phyloP scores from a whole-genome alignment of 257 asterid genomes.

The Penstemon eatonii region DNA sequence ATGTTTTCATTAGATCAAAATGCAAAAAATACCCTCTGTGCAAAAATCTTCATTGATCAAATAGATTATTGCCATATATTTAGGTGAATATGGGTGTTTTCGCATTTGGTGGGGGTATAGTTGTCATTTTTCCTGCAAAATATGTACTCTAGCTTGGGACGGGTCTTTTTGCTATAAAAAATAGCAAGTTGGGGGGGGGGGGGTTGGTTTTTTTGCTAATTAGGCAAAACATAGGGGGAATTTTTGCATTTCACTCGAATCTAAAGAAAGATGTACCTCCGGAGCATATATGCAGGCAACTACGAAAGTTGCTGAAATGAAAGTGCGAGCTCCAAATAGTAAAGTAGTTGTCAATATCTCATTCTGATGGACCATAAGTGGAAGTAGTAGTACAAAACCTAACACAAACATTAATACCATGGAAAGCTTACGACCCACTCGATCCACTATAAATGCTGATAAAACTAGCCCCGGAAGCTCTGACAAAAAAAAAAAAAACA shows the following conservation, averaged over 20 bases:
- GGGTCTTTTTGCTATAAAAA: too few relatives aligned
- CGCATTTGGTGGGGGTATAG: too few relatives aligned
- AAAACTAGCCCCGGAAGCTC: constrained; percentile 77
- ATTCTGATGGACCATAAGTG: constrained; percentile 46
- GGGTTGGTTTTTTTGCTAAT: too few relatives aligned
- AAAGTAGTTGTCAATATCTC: constrained; percentile 50
- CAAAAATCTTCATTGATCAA: too few relatives aligned
- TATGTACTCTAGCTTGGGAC: too few relatives aligned
- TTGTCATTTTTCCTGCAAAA: too few relatives aligned
- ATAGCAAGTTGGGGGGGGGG: too few relatives aligned
- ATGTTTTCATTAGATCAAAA: constrained; percentile 1
- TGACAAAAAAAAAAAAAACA: constrained; percentile 27
- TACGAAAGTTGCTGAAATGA: constrained; percentile 51
- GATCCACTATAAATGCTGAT: constrained; percentile 64
- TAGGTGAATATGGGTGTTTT: too few relatives aligned
- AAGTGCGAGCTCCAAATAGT: constrained; percentile 74
- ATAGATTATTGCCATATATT: too few relatives aligned
- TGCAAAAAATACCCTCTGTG: neutral
- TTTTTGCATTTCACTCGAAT: neutral
- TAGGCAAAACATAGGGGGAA: too few relatives aligned
- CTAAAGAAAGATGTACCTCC: constrained; percentile 47
- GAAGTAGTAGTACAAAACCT: constrained; percentile 50
- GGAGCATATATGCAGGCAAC: constrained; percentile 60
- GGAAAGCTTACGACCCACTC: constrained; percentile 64
- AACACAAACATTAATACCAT: constrained; percentile 53